Evolutionary conservation across 2,329 filamentous ascomycete species (phyloP).

Genomic region (Calonectria pauciramosa): DNA sequence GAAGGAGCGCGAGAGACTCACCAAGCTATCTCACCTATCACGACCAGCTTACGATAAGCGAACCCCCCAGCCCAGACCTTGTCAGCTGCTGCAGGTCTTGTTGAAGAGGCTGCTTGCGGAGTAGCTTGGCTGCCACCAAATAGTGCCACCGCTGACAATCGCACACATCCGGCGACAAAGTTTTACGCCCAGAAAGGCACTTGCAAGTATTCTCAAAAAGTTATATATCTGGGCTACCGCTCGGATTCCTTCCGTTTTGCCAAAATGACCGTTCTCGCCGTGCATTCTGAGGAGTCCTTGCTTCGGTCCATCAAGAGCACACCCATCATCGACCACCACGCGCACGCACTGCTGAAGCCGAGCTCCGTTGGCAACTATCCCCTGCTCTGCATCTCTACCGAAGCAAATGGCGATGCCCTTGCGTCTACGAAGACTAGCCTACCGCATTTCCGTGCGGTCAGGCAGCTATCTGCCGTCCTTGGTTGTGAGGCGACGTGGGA

Average conservation of each 20-base stretch:
- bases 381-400: conserved; percentile 75
- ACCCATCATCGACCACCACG: conserved; percentile 81
- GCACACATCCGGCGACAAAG: conserved; percentile 6
- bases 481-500: conserved; percentile 75
- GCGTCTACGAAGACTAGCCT: conserved; percentile 73
- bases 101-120: conserved; percentile 2
- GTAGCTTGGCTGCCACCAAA: conserved; percentile 9
- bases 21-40: neutral
- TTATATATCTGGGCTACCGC: conserved; percentile 3
- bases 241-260: neutral
- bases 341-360: conserved; percentile 75
- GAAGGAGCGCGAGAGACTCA: neutral
- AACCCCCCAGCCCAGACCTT: neutral
- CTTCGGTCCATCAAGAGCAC: conserved; percentile 61
- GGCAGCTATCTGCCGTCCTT: conserved; percentile 76
- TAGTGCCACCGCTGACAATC: conserved; percentile 1
- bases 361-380: conserved; percentile 61
- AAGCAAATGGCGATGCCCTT: conserved; percentile 79
- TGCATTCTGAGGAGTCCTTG: conserved; percentile 43
- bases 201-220: neutral
- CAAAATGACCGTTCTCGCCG: conserved; percentile 32
- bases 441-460: conserved; percentile 77
- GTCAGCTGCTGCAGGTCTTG: neutral
- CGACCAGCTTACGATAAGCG: neutral
- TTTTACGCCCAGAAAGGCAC: conserved; percentile 2